Percentiles rank a stretch among this genome's conserved stretches.
These are phyloP conservation scores for Geotrichum reessii DNA, from an alignment of 1,139 yeast species.

Conservation along the genomic window DNA sequence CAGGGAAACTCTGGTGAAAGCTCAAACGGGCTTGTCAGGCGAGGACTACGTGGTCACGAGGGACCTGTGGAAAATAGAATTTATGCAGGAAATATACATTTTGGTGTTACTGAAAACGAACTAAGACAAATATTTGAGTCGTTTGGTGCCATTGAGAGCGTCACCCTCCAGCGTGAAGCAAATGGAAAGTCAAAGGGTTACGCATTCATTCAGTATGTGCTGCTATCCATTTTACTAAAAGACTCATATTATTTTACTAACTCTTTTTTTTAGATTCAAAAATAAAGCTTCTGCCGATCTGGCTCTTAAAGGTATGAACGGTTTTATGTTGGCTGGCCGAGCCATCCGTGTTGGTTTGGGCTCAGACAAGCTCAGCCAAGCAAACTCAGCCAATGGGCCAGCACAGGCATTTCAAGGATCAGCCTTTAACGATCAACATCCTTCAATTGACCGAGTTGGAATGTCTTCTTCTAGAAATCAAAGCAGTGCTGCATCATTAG, in stretches of 20 bases:
- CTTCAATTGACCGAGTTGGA: constrained; percentile 16
- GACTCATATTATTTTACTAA: neutral
- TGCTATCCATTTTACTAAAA: neutral
- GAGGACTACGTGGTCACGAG: constrained; percentile 10
- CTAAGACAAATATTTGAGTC: constrained; percentile 33
- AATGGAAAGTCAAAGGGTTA: constrained; percentile 36
- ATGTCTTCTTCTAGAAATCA: constrained; percentile 15
- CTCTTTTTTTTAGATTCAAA: constrained; percentile 20
- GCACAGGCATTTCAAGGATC: constrained; percentile 20
- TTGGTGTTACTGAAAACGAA: constrained; percentile 34
- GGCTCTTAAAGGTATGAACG: constrained; percentile 35
- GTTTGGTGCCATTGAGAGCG: constrained; percentile 34
- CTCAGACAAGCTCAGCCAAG: constrained; percentile 22
- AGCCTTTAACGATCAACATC: constrained; percentile 16
- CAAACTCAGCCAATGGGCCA: constrained; percentile 11
- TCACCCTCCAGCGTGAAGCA: constrained; percentile 32
- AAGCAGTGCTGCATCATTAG: constrained; percentile 24
- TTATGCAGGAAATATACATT: constrained; percentile 35
- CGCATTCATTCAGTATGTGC: constrained; percentile 33
- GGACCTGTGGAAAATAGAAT: constrained; percentile 28
- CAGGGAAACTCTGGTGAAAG: constrained; percentile 4
- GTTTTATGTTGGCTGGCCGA: constrained; percentile 34
- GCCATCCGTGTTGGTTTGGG: constrained; percentile 35
- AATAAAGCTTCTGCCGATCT: constrained; percentile 29
- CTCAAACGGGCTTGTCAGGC: neutral